Base-by-base conservation (phyloP, 2,329 filamentous ascomycete genomes). In the Ophiocordyceps polyrhachis-furcata region DNA sequence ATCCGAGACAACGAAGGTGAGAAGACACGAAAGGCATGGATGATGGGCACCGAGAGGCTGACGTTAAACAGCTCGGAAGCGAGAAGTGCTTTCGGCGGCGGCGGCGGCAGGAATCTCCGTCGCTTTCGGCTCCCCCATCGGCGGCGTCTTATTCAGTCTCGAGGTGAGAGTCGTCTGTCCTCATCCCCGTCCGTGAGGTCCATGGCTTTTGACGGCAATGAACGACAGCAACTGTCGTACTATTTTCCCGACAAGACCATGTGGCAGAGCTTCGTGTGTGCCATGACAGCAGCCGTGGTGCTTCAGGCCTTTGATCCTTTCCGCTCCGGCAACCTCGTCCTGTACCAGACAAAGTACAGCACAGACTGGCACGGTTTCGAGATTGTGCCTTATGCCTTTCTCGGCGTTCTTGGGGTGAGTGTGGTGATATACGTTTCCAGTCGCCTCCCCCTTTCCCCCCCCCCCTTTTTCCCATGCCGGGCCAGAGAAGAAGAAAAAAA, bases 301-400 rank as follows among this genome's bases (percentile, higher is more conserved):
- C 66, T 98, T 37, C 82, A 91, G 21, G 85, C 84, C 47, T 93
- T 98, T 84, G 98, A 98, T 53, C 91, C 91, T 19, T 98, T 98
- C 64, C 72, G 91, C 43, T 96, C 91, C 0, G 91, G 91, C 17
- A 89, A 98, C 58, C 73, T 98, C 38, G 91, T 98, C 74, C 96
- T 98, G 88, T 98, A 98, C 62, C 88, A 94, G 55, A 89, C 98
- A 55, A 78, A 79, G 55, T 98, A 98, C 58, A 89, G 96, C 61
- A 81, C 89, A 38, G 81, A 83, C 40, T 98, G 91, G 91, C 91
- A 98, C 64, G 94, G 94, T 56, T 98, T 98, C 57, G 91, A 98
- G 59, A 71, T 91, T 4, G 63, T 94, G 25, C 96, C 96, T 58
- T 98, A 93, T 62, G 74, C 94, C 51, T 68, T 94, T 44, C 76